Conservation (phyloP, 73 alveolate species). For the Durusdinium trenchii region DNA sequence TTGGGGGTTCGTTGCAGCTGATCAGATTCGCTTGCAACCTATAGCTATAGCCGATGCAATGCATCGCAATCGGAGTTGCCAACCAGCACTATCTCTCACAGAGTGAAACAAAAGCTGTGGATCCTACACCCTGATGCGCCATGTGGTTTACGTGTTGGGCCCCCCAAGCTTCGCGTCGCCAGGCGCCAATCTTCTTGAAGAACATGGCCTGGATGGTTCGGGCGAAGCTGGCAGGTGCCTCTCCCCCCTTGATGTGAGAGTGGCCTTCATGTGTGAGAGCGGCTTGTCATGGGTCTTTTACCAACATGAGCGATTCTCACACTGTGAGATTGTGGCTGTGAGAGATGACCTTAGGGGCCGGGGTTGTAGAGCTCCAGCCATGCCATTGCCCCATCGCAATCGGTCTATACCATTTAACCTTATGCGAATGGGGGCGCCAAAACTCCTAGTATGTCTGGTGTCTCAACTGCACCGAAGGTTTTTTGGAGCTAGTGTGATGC, state of each 20-base stretch:
- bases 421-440: slow-evolving; percentile 20
- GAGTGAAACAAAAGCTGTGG: background rate
- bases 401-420: slow-evolving; percentile 6
- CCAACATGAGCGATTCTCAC: background rate
- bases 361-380: background rate
- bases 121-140: background rate
- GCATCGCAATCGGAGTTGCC: background rate
- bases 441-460: background rate
- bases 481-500: too few relatives aligned
- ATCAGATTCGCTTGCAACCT: background rate
- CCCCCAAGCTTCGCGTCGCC: background rate
- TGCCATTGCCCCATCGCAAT: background rate
- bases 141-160: background rate
- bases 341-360: background rate
- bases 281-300: background rate
- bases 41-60: background rate
- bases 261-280: background rate
- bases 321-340: too few relatives aligned
- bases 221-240: slow-evolving; percentile 22
- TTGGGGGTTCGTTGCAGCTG: background rate
- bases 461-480: background rate
- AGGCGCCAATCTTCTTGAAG: background rate
- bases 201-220: slow-evolving; percentile 15
- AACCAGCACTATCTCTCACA: background rate
- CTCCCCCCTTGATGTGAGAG: background rate